phyloP scores from a whole-genome alignment of 106 monocot genomes.

The Cymbidium sinense region DNA sequence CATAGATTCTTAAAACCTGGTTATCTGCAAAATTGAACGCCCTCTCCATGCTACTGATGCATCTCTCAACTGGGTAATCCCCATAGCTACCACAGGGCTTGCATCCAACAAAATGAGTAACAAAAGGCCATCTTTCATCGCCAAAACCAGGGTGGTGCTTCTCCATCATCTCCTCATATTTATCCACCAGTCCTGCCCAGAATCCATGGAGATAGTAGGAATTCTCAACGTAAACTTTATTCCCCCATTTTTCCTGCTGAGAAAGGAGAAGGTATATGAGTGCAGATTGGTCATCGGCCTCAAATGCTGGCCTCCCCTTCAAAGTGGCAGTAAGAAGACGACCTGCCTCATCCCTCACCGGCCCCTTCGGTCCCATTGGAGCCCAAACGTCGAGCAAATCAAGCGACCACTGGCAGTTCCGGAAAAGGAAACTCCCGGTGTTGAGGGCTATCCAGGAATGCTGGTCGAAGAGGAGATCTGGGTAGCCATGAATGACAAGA shows the following conservation, averaged over 20 bases:
- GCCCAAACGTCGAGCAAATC: slow-evolving; percentile 77
- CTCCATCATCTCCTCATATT: slow-evolving; percentile 85
- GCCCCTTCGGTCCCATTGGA: slow-evolving; percentile 73
- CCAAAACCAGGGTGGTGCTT: slow-evolving; percentile 67
- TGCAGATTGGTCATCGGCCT: slow-evolving; percentile 87
- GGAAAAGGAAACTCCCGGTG: slow-evolving; percentile 62
- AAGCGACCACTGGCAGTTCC: slow-evolving; percentile 80
- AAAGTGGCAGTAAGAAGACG: slow-evolving; percentile 43
- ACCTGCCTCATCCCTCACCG: slow-evolving; percentile 56
- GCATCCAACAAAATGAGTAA: slow-evolving; percentile 77
- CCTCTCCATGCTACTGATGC: slow-evolving; percentile 66
- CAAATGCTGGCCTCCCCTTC: slow-evolving; percentile 67
- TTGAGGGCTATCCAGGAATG: slow-evolving; percentile 71
- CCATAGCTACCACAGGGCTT: slow-evolving; percentile 76
- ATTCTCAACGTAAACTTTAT: slow-evolving; percentile 53
- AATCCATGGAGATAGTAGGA: slow-evolving; percentile 73
- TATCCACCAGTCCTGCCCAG: slow-evolving; percentile 69
- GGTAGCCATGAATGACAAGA: slow-evolving; percentile 69
- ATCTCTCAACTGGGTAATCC: slow-evolving; percentile 65
- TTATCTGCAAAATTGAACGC: slow-evolving; percentile 83
- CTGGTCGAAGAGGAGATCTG: slow-evolving; percentile 65
- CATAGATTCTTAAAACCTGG: slow-evolving; percentile 63
- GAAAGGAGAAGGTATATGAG: slow-evolving; percentile 60
- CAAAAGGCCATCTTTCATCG: slow-evolving; percentile 76
- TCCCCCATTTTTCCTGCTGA: slow-evolving; percentile 51